Conservation (phyloP, 768 basidiomycete genomes). For the Xerocomellus chrysenteron region DNA sequence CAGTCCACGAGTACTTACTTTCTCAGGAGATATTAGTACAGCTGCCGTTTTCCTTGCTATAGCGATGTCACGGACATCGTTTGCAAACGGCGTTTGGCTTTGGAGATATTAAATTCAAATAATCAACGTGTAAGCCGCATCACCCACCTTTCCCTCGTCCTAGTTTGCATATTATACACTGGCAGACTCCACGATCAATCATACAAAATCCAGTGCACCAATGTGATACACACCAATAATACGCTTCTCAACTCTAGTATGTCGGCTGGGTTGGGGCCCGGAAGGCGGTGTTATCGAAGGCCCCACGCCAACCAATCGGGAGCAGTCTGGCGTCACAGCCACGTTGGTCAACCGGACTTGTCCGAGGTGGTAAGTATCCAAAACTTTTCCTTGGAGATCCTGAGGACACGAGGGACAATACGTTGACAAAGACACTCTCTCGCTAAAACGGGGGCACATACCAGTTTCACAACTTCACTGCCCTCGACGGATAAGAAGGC, state of each 20-base stretch:
- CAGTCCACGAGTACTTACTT: slow-evolving; percentile 18
- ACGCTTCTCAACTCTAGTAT: slow-evolving; percentile 52
- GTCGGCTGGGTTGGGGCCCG: slow-evolving; percentile 47
- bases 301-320: slow-evolving; percentile 49
- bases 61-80: slow-evolving; percentile 54
- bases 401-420: slow-evolving; percentile 19
- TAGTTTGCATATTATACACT: slow-evolving; percentile 51
- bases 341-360: slow-evolving; percentile 50
- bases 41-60: slow-evolving; percentile 44
- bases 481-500: slow-evolving; percentile 56
- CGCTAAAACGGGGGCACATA: slow-evolving; percentile 19
- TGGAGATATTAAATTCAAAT: slow-evolving; percentile 11
- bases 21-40: slow-evolving; percentile 42
- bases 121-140: neutral
- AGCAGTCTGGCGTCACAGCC: slow-evolving; percentile 46
- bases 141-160: slow-evolving; percentile 45
- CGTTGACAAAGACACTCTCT: slow-evolving; percentile 14
- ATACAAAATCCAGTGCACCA: neutral
- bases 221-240: slow-evolving; percentile 43
- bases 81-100: slow-evolving; percentile 55
- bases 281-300: slow-evolving; percentile 42
- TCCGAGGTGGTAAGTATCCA: slow-evolving; percentile 44
- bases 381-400: slow-evolving; percentile 47
- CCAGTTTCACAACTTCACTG: slow-evolving; percentile 46
- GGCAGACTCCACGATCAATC: slow-evolving; percentile 1